Percentiles rank a stretch among this genome's conserved stretches.
Evolutionary conservation across 257 asterid genomes (phyloP).

Genomic region (Eustoma russellianum): DNA sequence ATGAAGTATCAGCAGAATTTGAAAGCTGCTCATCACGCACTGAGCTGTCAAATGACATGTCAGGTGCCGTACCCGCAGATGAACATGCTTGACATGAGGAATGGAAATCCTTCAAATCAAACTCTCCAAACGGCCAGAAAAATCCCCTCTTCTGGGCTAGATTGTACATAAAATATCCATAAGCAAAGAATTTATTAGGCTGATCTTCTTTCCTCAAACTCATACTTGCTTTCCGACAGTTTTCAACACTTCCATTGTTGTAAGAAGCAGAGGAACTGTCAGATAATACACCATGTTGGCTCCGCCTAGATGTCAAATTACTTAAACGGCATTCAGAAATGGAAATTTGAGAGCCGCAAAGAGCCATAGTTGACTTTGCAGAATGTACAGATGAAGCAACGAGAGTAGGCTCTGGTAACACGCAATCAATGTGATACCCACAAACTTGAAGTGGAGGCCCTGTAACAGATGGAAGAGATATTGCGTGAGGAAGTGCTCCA

Average conservation of each 20-base stretch:
- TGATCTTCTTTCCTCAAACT: constrained; percentile 51
- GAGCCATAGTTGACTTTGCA: constrained; percentile 45
- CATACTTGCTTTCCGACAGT: constrained; percentile 50
- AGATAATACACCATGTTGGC: constrained; percentile 27
- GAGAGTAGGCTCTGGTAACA: constrained; percentile 33
- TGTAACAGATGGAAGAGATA: constrained; percentile 69
- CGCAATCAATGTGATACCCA: constrained; percentile 52
- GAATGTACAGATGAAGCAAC: constrained; percentile 20
- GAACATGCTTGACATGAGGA: constrained; percentile 41
- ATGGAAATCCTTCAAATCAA: constrained; percentile 41
- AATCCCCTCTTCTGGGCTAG: constrained; percentile 41
- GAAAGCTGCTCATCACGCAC: constrained; percentile 31
- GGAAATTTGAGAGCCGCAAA: constrained; percentile 36
- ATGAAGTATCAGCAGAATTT: constrained; percentile 40
- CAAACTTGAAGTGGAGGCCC: constrained; percentile 66
- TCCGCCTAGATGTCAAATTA: constrained; percentile 27
- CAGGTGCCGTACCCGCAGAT: constrained; percentile 59
- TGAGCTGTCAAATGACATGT: constrained; percentile 52
- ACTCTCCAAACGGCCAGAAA: constrained; percentile 31
- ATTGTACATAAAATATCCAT: constrained; percentile 57
- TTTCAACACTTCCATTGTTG: constrained; percentile 30
- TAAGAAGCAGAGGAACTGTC: constrained; percentile 29
- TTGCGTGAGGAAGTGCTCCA: constrained; percentile 60
- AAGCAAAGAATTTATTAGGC: constrained; percentile 53
- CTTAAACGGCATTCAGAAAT: constrained; percentile 24